phyloP scores from a whole-genome alignment of 805 yeast genomes.

The Myxozyma mucilagina region DNA sequence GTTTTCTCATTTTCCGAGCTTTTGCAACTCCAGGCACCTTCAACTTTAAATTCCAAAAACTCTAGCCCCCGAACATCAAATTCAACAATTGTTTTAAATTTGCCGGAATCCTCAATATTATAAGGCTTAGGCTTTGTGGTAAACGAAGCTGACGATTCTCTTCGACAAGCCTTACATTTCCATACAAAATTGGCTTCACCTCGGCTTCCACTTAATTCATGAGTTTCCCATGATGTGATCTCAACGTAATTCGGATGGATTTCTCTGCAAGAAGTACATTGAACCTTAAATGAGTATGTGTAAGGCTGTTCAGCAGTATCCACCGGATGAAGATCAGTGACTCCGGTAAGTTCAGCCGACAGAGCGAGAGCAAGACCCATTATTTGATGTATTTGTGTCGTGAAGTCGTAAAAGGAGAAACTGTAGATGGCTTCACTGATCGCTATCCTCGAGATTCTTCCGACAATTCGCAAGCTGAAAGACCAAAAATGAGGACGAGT shows the following conservation, averaged over 20 bases:
- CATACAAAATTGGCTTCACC: constrained; percentile 85
- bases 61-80: constrained; percentile 89
- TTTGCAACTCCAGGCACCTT: constrained; percentile 58
- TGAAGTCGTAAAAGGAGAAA: neutral
- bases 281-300: constrained; percentile 63
- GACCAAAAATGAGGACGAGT: too few relatives aligned
- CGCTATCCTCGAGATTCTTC: too few relatives aligned
- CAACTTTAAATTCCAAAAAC: constrained; percentile 64
- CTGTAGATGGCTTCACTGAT: too few relatives aligned
- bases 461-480: too few relatives aligned
- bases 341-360: constrained; percentile 54
- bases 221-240: constrained; percentile 28
- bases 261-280: constrained; percentile 79
- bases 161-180: constrained; percentile 66
- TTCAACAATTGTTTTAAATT: constrained; percentile 53
- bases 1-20: constrained; percentile 53
- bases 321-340: constrained; percentile 56
- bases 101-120: constrained; percentile 46
- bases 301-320: constrained; percentile 65
- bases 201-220: constrained; percentile 59
- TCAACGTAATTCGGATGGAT: constrained; percentile 55
- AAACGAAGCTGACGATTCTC: constrained; percentile 40
- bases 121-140: constrained; percentile 39
- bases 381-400: neutral
- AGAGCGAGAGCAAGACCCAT: constrained; percentile 30